Evolutionary conservation across 2,329 filamentous ascomycete species (phyloP).

Genomic region (Trichophyton schoenleinii): DNA sequence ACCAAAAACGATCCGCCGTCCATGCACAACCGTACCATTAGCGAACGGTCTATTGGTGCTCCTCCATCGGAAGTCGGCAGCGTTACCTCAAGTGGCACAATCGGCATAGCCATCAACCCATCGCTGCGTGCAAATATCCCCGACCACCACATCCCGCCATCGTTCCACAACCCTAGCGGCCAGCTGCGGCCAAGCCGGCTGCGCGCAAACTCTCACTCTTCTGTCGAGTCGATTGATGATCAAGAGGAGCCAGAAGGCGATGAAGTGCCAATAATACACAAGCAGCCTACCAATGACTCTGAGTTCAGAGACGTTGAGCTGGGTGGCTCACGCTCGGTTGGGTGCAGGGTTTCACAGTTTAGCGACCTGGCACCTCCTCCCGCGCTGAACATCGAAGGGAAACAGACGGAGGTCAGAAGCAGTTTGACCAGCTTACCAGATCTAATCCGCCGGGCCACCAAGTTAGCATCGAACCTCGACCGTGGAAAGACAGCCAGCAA

Average conservation of each 20-base stretch:
- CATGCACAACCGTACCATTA: not conserved
- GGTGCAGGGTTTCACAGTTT: not conserved
- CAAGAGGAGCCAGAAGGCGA: not conserved
- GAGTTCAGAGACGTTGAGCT: not conserved
- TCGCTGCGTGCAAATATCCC: not conserved
- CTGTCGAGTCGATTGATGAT: not conserved
- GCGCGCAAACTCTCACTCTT: not conserved
- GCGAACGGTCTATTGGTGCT: not conserved
- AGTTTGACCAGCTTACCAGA: conserved; percentile 88
- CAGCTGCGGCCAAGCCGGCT: not conserved
- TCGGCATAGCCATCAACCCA: not conserved
- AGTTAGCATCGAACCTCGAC: conserved; percentile 76
- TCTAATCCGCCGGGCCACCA: conserved; percentile 76
- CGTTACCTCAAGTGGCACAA: not conserved
- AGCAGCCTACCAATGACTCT: not conserved
- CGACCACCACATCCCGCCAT: not conserved
- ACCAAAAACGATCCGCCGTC: conserved; percentile 4
- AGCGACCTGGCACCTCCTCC: conserved; percentile 43
- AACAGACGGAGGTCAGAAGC: conserved; percentile 67
- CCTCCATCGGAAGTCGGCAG: not conserved
- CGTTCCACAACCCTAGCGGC: not conserved
- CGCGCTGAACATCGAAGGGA: conserved; percentile 65
- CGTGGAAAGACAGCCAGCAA: conserved; percentile 57
- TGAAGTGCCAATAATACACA: conserved; percentile 1
- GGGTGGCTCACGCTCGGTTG: not conserved